Percentiles rank a stretch among this genome's conserved stretches.
Evolutionary conservation across 140 eudicot genomes (phyloP).

Genomic region (Bidens hawaiensis): DNA sequence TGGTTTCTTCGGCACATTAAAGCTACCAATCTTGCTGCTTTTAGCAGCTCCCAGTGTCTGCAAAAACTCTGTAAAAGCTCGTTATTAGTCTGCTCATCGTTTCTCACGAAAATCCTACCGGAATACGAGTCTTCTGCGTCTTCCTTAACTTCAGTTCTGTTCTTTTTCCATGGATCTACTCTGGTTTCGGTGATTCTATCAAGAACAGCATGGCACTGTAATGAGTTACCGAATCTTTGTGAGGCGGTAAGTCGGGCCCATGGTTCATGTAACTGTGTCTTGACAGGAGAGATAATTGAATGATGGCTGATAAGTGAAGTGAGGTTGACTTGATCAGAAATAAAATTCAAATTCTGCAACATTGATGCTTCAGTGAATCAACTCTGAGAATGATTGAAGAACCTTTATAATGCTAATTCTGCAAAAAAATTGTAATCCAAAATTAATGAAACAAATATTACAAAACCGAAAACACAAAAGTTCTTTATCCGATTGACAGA

Average conservation of each 20-base stretch:
- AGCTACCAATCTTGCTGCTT: constrained; percentile 58
- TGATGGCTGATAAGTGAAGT: neutral
- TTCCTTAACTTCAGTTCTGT: constrained; percentile 15
- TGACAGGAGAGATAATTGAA: neutral
- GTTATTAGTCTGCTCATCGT: constrained; percentile 60
- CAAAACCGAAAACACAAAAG: neutral
- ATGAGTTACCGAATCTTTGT: constrained; percentile 13
- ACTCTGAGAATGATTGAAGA: constrained; percentile 1
- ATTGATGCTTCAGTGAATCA: constrained; percentile 11
- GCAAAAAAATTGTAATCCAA: neutral
- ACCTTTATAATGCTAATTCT: constrained; percentile 1
- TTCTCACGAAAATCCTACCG: constrained; percentile 43
- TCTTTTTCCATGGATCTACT: constrained; percentile 30
- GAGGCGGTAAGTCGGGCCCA: constrained; percentile 22
- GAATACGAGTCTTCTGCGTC: constrained; percentile 25
- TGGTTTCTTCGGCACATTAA: constrained; percentile 77
- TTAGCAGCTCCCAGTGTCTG: constrained; percentile 40
- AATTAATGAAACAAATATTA: neutral
- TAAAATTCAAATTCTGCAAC: constrained; percentile 24
- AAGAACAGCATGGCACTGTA: constrained; percentile 34
- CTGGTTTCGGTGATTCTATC: constrained; percentile 29
- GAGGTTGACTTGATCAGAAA: constrained; percentile 13
- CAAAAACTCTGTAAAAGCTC: constrained; percentile 52
- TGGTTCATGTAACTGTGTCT: constrained; percentile 14
- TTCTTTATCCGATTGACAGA: too few relatives aligned